Base-by-base conservation (phyloP, 768 basidiomycete genomes). In the Mycena pura region DNA sequence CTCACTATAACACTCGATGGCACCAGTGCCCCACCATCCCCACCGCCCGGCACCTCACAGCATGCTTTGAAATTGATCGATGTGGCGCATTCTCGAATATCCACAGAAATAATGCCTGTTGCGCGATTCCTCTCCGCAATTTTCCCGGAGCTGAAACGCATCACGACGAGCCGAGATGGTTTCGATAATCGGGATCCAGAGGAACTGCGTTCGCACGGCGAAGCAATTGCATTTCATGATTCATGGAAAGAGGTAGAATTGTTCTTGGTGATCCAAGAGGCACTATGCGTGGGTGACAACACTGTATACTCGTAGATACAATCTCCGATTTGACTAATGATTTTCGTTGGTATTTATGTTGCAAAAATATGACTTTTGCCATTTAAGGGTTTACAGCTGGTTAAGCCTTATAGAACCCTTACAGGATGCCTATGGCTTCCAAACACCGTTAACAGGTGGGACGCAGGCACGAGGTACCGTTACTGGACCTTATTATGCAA, bases 191-290 rank as follows among this genome's bases (percentile, higher is more conserved):
- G 40, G 34, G 45, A 57, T 36, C n/a, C 25, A 14, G 45, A 57
- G 24, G 45, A 47, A 21, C 24, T 46, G 54, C 3, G 8, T n/a
- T 39, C 31, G 36, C 15, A 47, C 21, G 46, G 11, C 19, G 55
- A 57, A 39, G 55, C 27, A 25, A 40, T 57, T 48, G 34, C 10
- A 29, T 36, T 57, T 36, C 44, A 57, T 48, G 1, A 48, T 47
- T 19, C 29, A 29, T 57, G 55, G 55, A 57, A 57, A 40, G 45
- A 57, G 55, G 55, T 57, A 45, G 41, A 54, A 34, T 54, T 45
- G 31, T 32, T 54, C 52, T 53, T 53, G 40, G 52, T 53, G 52
- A 53, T 53, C 52, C 41, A 53, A 7, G 25, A 22, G 24, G 17
- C 17, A 17, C 44, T 22, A 34, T n/a, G n/a, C 40, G 52, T 43